Evolutionary conservation across 225 moss, liverwort and hornwort species (phyloP).

Genomic region (Climacium dendroides): DNA sequence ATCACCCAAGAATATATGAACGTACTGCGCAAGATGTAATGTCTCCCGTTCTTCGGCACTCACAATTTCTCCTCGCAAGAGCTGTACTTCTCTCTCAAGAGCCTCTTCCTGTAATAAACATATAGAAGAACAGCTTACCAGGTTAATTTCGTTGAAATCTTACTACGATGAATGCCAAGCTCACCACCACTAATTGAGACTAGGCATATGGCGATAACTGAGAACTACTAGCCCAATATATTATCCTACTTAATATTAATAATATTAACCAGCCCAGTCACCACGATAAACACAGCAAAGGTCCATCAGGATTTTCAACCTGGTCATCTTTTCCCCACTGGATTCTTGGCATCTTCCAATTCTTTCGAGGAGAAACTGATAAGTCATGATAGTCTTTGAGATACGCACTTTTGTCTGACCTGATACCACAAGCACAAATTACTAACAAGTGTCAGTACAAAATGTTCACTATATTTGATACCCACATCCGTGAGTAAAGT

Average conservation of each 20-base stretch:
- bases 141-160: not conserved
- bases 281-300: not conserved
- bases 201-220: not conserved
- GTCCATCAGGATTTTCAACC: constrained; percentile 33
- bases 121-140: not conserved
- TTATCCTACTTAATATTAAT: not conserved
- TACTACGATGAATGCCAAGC: not conserved
- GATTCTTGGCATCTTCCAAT: constrained; percentile 81
- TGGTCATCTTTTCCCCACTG: constrained; percentile 96
- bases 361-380: constrained; percentile 74
- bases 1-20: not conserved
- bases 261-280: not conserved
- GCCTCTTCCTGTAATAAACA: constrained; percentile 59
- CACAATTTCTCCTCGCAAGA: constrained; percentile 87
- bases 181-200: not conserved
- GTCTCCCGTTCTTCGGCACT: constrained; percentile 90
- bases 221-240: not conserved
- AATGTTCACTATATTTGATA: not conserved
- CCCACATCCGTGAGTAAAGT: not conserved
- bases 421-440: constrained; percentile 15
- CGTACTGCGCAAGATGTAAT: constrained; percentile 79
- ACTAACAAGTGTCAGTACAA: not conserved
- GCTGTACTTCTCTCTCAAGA: constrained; percentile 82
- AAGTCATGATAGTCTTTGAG: constrained; percentile 50
- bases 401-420: constrained; percentile 36